A percentile compares a stretch with the other conserved stretches of the same genome.
Conservation (phyloP, 805 yeast genomes). For the Lipomyces yamadae region DNA sequence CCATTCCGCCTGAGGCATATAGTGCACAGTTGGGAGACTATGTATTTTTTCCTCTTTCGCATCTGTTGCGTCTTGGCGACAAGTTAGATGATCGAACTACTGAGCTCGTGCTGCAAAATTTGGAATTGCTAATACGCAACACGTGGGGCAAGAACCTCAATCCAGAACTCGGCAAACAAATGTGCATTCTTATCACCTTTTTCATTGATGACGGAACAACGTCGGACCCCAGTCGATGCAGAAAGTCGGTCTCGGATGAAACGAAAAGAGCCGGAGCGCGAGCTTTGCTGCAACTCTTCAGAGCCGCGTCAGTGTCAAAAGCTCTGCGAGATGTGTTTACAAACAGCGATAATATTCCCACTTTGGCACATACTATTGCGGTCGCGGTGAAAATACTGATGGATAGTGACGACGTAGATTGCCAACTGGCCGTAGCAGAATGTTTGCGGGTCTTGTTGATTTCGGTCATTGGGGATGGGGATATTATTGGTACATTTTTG, state of each 20-base stretch:
- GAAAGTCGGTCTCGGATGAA: slow-evolving; percentile 46
- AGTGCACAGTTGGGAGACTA: slow-evolving; percentile 57
- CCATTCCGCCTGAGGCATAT: slow-evolving; percentile 20
- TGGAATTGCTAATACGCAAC: slow-evolving; percentile 51
- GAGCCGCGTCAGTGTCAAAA: slow-evolving; percentile 36
- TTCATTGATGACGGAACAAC: slow-evolving; percentile 47
- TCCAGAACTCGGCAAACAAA: slow-evolving; percentile 50
- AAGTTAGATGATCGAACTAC: slow-evolving; percentile 53
- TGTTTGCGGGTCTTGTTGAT: slow-evolving; percentile 46
- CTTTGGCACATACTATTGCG: slow-evolving; percentile 55
- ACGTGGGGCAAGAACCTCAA: slow-evolving; percentile 57
- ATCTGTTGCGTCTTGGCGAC: slow-evolving; percentile 54
- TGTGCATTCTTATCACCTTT: slow-evolving; percentile 54
- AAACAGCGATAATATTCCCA: slow-evolving; percentile 49
- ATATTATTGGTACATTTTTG: slow-evolving; percentile 41
- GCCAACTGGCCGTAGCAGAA: slow-evolving; percentile 43
- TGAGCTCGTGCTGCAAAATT: slow-evolving; percentile 53
- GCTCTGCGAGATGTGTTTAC: slow-evolving; percentile 41
- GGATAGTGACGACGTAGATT: slow-evolving; percentile 40
- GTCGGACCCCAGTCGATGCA: slow-evolving; percentile 49
- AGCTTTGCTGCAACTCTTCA: slow-evolving; percentile 35
- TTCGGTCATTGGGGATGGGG: slow-evolving; percentile 36
- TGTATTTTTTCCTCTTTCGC: slow-evolving; percentile 63
- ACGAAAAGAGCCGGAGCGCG: slow-evolving; percentile 40
- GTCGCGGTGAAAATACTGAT: slow-evolving; percentile 49